These are phyloP conservation scores for Trametes elegans DNA, from an alignment of 768 basidiomycete genomes.

Conservation along the genomic window DNA sequence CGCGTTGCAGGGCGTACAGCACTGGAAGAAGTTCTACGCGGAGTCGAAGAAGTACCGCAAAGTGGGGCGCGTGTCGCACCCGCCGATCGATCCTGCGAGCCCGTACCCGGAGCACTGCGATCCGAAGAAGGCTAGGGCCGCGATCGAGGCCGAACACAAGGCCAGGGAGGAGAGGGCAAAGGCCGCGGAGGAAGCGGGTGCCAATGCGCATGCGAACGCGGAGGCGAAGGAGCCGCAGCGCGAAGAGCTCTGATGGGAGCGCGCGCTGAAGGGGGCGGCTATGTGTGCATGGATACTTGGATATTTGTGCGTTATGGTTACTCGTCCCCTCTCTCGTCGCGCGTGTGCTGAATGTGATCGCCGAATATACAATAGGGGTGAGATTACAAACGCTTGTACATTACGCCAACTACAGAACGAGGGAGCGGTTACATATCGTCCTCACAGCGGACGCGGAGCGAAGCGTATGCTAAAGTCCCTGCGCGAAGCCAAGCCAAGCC, in stretches of 20 bases:
- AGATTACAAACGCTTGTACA: conserved; percentile 12
- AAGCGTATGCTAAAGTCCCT: not conserved
- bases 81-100: conserved; percentile 70
- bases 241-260: conserved; percentile 12
- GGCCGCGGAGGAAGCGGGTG: conserved; percentile 18
- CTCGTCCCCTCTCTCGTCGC: not conserved
- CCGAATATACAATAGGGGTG: conserved; percentile 12
- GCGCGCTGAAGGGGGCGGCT: no score
- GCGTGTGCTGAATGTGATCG: conserved; percentile 10
- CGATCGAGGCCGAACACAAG: conserved; percentile 16
- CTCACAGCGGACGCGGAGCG: not conserved
- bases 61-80: conserved; percentile 74
- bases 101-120: conserved; percentile 78
- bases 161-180: conserved; percentile 30
- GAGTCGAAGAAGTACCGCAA: conserved; percentile 78
- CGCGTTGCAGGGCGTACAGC: conserved; percentile 57
- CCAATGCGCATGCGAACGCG: no score
- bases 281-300: no score
- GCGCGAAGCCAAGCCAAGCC: not conserved
- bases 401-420: conserved; percentile 13
- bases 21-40: conserved; percentile 90
- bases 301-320: no score
- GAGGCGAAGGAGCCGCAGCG: conserved; percentile 15
- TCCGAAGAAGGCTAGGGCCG: conserved; percentile 47
- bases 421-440: conserved; percentile 6